A percentile compares a stretch with the other conserved stretches of the same genome.
Conservation (phyloP, 495 filamentous ascomycete genomes). For the Physcia stellaris region DNA sequence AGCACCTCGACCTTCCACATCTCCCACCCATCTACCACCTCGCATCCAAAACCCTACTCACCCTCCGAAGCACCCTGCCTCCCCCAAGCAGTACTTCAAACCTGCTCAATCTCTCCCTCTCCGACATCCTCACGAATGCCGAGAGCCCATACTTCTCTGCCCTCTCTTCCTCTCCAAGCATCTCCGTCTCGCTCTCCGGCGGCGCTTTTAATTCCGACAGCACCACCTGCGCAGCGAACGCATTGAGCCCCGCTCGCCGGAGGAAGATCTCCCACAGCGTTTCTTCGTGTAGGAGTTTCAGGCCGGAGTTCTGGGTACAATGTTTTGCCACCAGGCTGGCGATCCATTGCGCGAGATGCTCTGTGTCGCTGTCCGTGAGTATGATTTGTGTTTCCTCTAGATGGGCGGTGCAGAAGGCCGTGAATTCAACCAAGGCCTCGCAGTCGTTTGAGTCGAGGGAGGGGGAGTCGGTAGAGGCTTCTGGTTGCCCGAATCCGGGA, state of each 20-base stretch:
- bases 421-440: constrained; percentile 39
- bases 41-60: constrained; percentile 10
- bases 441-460: constrained; percentile 33
- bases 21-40: constrained; percentile 13
- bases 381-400: constrained; percentile 28
- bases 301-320: constrained; percentile 2
- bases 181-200: constrained; percentile 8
- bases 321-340: constrained; percentile 29
- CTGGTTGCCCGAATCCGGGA: constrained; percentile 21
- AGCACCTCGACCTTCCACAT: no score
- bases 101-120: constrained; percentile 22
- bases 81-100: constrained; percentile 22
- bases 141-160: constrained; percentile 31
- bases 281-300: constrained; percentile 22
- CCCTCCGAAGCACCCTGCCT: constrained; percentile 9
- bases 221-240: constrained; percentile 63
- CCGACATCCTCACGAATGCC: constrained; percentile 43
- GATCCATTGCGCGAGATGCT: constrained; percentile 44
- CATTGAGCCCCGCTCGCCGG: constrained; percentile 60
- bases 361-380: constrained; percentile 45
- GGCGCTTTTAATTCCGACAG: constrained; percentile 36
- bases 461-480: constrained; percentile 15
- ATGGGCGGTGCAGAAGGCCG: constrained; percentile 32
- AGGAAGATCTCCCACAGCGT: constrained; percentile 65
- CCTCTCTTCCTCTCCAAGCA: not conserved